Percentiles rank a stretch among this genome's conserved stretches.
These are phyloP conservation scores for Hirschfeldia incana DNA, from an alignment of 345 rosid species.

Conservation along the genomic window DNA sequence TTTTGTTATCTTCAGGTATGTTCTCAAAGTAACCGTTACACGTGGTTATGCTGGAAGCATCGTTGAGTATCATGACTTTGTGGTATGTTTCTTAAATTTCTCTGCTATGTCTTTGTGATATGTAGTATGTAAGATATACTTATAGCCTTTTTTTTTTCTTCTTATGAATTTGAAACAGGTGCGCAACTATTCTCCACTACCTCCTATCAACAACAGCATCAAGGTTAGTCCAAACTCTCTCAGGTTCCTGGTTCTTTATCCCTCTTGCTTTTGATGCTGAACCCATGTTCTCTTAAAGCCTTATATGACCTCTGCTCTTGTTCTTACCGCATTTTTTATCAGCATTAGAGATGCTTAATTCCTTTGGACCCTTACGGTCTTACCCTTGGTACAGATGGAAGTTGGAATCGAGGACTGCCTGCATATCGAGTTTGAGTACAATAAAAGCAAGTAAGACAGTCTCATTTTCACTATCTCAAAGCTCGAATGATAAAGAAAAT, in stretches of 20 bases:
- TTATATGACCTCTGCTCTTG: neutral
- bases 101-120: neutral
- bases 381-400: conserved; percentile 73
- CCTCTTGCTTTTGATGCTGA: neutral
- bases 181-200: conserved; percentile 68
- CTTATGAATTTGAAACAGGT: conserved; percentile 53
- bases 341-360: conserved; percentile 12
- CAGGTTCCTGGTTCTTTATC: neutral
- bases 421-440: conserved; percentile 97
- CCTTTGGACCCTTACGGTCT: conserved; percentile 8
- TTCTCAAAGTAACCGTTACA: conserved; percentile 81
- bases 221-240: conserved; percentile 53
- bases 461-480: neutral
- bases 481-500: neutral
- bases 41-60: conserved; percentile 95
- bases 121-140: conserved; percentile 1
- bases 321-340: neutral
- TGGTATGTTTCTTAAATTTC: conserved; percentile 51
- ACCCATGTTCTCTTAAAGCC: neutral
- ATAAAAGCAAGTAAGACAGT: conserved; percentile 85
- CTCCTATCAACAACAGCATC: conserved; percentile 87
- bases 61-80: conserved; percentile 86
- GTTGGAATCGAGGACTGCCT: conserved; percentile 98
- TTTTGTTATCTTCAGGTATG: conserved; percentile 60
- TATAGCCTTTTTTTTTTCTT: neutral